phyloP scores from a whole-genome alignment of 805 yeast genomes.

The Starmera caribaea region DNA sequence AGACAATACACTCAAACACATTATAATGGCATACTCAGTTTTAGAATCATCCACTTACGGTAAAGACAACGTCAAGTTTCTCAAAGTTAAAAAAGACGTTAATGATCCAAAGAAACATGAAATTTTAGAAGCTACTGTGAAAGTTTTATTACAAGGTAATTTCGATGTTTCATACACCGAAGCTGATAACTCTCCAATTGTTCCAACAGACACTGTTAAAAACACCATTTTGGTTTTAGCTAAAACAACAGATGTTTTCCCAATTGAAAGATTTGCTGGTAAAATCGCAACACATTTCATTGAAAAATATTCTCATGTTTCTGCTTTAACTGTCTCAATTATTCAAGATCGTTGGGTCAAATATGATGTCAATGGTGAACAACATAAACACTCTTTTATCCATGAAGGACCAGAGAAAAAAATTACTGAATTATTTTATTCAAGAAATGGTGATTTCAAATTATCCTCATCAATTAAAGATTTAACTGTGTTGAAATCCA shows the following conservation, averaged over 20 bases:
- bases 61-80: conserved; percentile 85
- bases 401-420: conserved; percentile 81
- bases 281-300: conserved; percentile 77
- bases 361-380: conserved; percentile 60
- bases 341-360: conserved; percentile 76
- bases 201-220: conserved; percentile 91
- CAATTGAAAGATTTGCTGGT: conserved; percentile 84
- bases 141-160: conserved; percentile 64
- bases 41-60: conserved; percentile 63
- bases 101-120: conserved; percentile 66
- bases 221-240: conserved; percentile 83
- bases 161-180: conserved; percentile 76
- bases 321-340: conserved; percentile 58
- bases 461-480: conserved; percentile 67
- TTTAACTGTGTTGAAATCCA: conserved; percentile 77
- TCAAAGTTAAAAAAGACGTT: conserved; percentile 78
- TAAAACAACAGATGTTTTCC: conserved; percentile 76
- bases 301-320: conserved; percentile 65
- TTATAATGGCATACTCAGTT: conserved; percentile 15
- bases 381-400: conserved; percentile 75
- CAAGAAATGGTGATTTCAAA: conserved; percentile 41
- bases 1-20: too few relatives aligned
- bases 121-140: conserved; percentile 77
- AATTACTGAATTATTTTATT: conserved; percentile 42
- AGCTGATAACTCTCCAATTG: conserved; percentile 83